A percentile compares a stretch with the other conserved stretches of the same genome.
Evolutionary conservation across 2,329 filamentous ascomycete genomes (phyloP).

Genomic region (Aspergillus viridinutans): DNA sequence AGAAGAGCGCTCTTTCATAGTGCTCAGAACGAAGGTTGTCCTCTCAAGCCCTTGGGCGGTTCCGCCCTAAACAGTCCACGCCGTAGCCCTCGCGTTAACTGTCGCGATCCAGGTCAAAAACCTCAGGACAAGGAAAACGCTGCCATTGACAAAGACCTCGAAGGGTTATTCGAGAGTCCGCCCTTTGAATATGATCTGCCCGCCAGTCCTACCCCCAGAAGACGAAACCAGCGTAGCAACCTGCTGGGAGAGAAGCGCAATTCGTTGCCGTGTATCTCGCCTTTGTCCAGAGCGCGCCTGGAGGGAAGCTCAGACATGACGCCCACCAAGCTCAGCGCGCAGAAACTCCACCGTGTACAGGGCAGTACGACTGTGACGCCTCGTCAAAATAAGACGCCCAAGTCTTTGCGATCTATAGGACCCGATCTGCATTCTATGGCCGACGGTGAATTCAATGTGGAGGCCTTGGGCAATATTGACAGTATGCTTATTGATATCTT

Average conservation of each 20-base stretch:
- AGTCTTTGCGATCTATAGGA: slow-evolving; percentile 18
- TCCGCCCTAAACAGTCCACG: slow-evolving; percentile 47
- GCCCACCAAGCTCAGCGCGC: slow-evolving; percentile 30
- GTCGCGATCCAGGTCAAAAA: slow-evolving; percentile 36
- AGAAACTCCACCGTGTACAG: slow-evolving; percentile 33
- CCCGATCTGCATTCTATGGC: slow-evolving; percentile 18
- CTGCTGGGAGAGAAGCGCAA: slow-evolving; percentile 27
- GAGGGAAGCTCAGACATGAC: slow-evolving; percentile 17
- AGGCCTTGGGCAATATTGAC: slow-evolving; percentile 28
- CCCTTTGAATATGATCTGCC: slow-evolving; percentile 51
- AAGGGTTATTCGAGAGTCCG: slow-evolving; percentile 63
- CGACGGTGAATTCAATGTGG: slow-evolving; percentile 21
- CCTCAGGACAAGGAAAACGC: slow-evolving; percentile 56
- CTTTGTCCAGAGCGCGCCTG: slow-evolving; percentile 24
- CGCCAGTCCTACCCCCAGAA: slow-evolving; percentile 50
- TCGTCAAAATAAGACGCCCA: slow-evolving; percentile 22
- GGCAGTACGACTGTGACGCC: slow-evolving; percentile 16
- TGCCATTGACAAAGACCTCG: slow-evolving; percentile 47
- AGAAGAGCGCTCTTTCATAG: slow-evolving; percentile 43
- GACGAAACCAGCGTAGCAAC: slow-evolving; percentile 50
- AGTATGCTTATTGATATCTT: slow-evolving; percentile 38
- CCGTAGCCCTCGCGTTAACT: slow-evolving; percentile 36
- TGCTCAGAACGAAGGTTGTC: slow-evolving; percentile 30
- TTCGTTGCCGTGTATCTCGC: slow-evolving; percentile 37
- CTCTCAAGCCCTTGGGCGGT: slow-evolving; percentile 34